Base-by-base conservation (phyloP, 1,139 yeast genomes). In the Starmera stellimalicola region DNA sequence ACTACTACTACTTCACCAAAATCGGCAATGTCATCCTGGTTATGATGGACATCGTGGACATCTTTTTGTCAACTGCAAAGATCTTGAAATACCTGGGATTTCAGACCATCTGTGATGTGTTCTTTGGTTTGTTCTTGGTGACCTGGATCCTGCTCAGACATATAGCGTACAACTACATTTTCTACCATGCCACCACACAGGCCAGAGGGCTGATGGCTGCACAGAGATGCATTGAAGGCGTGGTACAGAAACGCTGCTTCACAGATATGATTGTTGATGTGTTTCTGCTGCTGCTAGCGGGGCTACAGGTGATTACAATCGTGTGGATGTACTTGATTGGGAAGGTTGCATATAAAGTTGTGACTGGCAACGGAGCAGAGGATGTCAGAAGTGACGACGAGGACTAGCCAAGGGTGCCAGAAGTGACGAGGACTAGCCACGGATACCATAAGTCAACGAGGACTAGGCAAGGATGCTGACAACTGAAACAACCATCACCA, bases 311-410 rank as follows among this genome's bases (percentile, higher is more conserved):
- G 9, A 60, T 85, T 32, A 73, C 79, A 19, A 42, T 77, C 22
- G 54, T 81, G 37, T 85, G 96, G 96, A 67, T 84, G 66, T 73
- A 65, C 50, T 65, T 81, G 58, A 85, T 87, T 42, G 42, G 70
- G 15, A 74, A 72, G 47, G 93, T 85, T 20, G 84, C 83, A 15
- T 58, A 67, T 39, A 75, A 68, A 50, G 93, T 85, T 17, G 43
- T 84, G 23, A 63, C 68, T 7, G 96, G 96, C 5, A 65, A 62
- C 16, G 74, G 77, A 24, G 83, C 82, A 2, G 93, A 85, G 33
- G 95, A 87, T 54, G 82, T 80, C 39, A 79, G 94, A 44, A 75
- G 94, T 53, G 88, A 84, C 50, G 83, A 73, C 44, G 91, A 80
- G 31, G 81, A 73, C 34, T 64, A 58, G 20, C n/a, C n/a, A n/a